Evolutionary conservation across 768 basidiomycete species (phyloP), one percentile per base, ranked within the genome.

Genomic region (Sporobolomyces pararoseus): DNA sequence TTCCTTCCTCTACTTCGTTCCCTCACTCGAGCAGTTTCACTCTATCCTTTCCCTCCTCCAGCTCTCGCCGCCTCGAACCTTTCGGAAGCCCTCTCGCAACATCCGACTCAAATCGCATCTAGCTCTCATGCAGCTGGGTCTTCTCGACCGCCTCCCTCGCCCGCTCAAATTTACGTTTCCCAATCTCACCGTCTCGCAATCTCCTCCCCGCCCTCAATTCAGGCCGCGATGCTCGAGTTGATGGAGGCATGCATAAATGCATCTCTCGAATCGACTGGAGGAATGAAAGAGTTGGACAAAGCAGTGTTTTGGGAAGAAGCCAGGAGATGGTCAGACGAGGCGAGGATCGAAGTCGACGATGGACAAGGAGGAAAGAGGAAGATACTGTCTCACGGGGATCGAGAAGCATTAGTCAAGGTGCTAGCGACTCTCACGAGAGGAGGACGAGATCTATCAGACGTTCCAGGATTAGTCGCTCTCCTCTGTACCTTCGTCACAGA

Each of bases 391-490:
- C 63, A 66, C n/a, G 19, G 19, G 25, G 71, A 73, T 13, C 75
- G 69, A 49, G 73, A 76, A 35, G 74, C 72, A 19, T 67, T 77
- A 19, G 72, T 74, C 42, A 51, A 59, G 6, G 69, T 75, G 10
- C 57, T 76, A 23, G 34, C 65, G 21, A 62, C 70, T 0, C 57
- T 77, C 47, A 75, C 74, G 13, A 61, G 68, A 16, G 77, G 76
- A 37, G 77, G 77, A 3, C 50, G 73, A 29, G 73, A 76, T 62
- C 61, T 77, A 13, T 70, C 73, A 32, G 66, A 73, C 55, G 66
- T 75, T 3, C 75, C 77, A 6, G 70, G 76, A 0, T 75, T 75
- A 46, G 76, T 76, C 59, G 67, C 75, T 4, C 65, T 71, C 32
- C 75, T 77, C 29, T 66, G 67, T 51, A 74, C 72, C 29, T 65